These are phyloP conservation scores for Gossypium longicalyx DNA, from an alignment of 345 rosid species.

Conservation along the genomic window DNA sequence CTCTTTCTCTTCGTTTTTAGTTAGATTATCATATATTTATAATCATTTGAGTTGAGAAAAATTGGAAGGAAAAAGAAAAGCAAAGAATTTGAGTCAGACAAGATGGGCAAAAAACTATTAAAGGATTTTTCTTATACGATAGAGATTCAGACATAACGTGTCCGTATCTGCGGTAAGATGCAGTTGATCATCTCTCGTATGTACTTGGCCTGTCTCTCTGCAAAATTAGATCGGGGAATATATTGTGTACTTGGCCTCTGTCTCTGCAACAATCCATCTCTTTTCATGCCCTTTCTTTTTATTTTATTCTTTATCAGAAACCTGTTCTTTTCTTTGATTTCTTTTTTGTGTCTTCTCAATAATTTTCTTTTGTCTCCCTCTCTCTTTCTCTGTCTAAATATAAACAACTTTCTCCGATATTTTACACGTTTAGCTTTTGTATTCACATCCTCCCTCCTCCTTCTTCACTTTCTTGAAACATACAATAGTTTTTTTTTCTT, in stretches of 20 bases:
- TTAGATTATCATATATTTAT: background rate
- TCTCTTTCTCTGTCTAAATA: background rate
- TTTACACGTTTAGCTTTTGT: no score
- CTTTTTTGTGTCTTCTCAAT: background rate
- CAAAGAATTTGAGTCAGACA: constrained; percentile 22
- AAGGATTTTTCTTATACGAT: constrained; percentile 16
- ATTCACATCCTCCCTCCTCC: background rate
- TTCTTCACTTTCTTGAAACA: background rate
- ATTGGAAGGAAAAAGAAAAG: background rate
- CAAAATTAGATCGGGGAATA: constrained; percentile 16
- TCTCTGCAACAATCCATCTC: background rate
- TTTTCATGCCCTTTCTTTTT: background rate
- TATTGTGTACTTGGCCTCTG: background rate
- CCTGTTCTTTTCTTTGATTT: background rate
- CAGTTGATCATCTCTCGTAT: constrained; percentile 12
- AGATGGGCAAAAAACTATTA: constrained; percentile 20
- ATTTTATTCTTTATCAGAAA: background rate
- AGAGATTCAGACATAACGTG: constrained; percentile 14
- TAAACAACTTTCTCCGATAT: background rate
- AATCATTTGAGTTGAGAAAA: no score
- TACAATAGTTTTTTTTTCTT: background rate
- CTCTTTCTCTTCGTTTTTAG: constrained; percentile 1
- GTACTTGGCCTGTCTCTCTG: constrained; percentile 25
- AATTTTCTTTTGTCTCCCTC: no score
- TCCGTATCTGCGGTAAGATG: background rate